These are phyloP conservation scores for Fusarium zealandicum DNA, from an alignment of 2,329 filamentous ascomycete genomes.

Conservation along the genomic window DNA sequence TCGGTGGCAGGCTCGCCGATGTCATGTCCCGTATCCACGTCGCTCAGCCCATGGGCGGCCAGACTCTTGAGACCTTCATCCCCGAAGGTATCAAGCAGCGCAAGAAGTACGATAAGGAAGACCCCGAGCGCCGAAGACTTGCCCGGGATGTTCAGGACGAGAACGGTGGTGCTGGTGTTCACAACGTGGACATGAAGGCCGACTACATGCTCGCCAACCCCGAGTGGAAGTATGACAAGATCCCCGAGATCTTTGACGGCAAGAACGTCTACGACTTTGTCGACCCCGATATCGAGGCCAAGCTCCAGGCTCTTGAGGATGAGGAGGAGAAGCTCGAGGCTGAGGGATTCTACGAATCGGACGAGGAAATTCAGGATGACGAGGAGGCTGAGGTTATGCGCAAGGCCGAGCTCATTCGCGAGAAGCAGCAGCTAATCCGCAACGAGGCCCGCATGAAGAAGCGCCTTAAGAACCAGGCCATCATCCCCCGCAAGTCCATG, in stretches of 20 bases:
- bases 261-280: constrained; percentile 98
- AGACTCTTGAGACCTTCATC: constrained; percentile 81
- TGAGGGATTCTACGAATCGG: constrained; percentile 92
- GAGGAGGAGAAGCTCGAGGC: constrained; percentile 93
- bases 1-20: constrained; percentile 84
- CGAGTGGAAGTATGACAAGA: constrained; percentile 95
- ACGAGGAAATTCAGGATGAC: constrained; percentile 81
- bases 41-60: constrained; percentile 86
- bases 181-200: constrained; percentile 89
- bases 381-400: constrained; percentile 86
- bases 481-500: constrained; percentile 84
- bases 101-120: constrained; percentile 89
- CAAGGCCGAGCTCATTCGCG: constrained; percentile 94
- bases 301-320: constrained; percentile 88
- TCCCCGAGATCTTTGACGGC: constrained; percentile 92
- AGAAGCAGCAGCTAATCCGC: constrained; percentile 90
- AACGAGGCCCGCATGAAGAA: constrained; percentile 97
- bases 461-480: constrained; percentile 93
- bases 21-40: constrained; percentile 96
- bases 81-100: constrained; percentile 81
- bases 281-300: constrained; percentile 94
- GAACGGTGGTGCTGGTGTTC: constrained; percentile 94
- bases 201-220: constrained; percentile 87
- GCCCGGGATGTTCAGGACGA: constrained; percentile 90
- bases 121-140: constrained; percentile 82